These are phyloP conservation scores for Mycocentrospora acerina DNA, from an alignment of 2,329 filamentous ascomycete genomes.

Conservation along the genomic window DNA sequence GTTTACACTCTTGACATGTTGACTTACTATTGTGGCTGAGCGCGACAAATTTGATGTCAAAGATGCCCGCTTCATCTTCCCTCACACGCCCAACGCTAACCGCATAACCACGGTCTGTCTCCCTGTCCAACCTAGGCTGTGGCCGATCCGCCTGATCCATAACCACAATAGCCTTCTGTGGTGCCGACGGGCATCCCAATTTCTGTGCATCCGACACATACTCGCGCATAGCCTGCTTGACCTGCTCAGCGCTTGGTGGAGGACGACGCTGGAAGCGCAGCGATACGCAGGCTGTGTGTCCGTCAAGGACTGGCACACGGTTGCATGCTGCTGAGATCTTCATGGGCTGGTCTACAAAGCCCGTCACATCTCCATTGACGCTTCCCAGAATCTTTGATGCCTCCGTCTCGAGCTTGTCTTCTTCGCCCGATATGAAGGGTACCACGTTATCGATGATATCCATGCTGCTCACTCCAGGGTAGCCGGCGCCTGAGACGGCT, in stretches of 20 bases:
- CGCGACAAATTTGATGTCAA: constrained; percentile 93
- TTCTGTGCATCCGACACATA: constrained; percentile 82
- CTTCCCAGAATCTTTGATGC: constrained; percentile 89
- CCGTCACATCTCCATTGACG: constrained; percentile 70
- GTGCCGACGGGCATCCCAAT: constrained; percentile 85
- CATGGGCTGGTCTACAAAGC: constrained; percentile 75
- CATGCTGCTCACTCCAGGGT: constrained; percentile 87
- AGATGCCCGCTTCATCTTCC: constrained; percentile 83
- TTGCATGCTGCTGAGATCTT: constrained; percentile 87
- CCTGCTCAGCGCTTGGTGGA: constrained; percentile 71
- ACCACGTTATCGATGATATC: constrained; percentile 96
- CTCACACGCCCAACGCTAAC: constrained; percentile 87
- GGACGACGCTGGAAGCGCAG: constrained; percentile 77
- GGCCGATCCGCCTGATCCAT: constrained; percentile 89
- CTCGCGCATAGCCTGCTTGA: constrained; percentile 74
- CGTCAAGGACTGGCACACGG: constrained; percentile 90
- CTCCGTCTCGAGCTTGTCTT: constrained; percentile 94
- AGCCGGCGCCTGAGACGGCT: constrained; percentile 89
- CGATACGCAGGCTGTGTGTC: constrained; percentile 92
- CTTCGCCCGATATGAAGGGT: constrained; percentile 88
- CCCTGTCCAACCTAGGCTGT: constrained; percentile 86
- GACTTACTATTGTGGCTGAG: constrained; percentile 75
- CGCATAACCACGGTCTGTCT: constrained; percentile 82
- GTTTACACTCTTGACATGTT: constrained; percentile 23
- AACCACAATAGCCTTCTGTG: constrained; percentile 76